Percentiles rank a stretch among this genome's conserved stretches.
phyloP scores from a whole-genome alignment of 179 eudicot genomes.

The Beta corolliflora region DNA sequence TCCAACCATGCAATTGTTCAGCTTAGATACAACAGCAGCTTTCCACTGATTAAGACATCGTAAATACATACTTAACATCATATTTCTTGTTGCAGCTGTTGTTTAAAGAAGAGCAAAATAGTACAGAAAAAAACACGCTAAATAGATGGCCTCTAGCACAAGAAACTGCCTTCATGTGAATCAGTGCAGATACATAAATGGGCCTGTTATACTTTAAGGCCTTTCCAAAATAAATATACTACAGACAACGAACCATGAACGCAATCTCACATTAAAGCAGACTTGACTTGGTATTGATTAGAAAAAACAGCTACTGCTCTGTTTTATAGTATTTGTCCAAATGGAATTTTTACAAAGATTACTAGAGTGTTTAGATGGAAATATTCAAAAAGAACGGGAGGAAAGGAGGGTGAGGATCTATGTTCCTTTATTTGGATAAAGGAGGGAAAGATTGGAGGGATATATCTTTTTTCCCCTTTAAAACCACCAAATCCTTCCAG shows the following conservation, averaged over 20 bases:
- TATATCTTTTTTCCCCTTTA: no score
- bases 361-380: no score
- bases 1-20: not conserved
- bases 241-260: not conserved
- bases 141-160: not conserved
- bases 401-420: not conserved
- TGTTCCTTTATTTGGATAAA: no score
- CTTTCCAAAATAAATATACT: not conserved
- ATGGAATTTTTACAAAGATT: not conserved
- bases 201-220: not conserved
- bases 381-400: not conserved
- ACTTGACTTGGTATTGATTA: not conserved
- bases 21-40: not conserved
- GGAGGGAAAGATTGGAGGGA: no score
- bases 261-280: not conserved
- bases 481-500: no score
- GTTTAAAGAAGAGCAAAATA: not conserved
- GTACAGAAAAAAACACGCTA: not conserved
- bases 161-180: not conserved
- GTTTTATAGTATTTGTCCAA: not conserved
- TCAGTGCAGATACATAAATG: not conserved
- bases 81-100: not conserved
- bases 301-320: not conserved
- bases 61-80: not conserved
- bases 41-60: not conserved